Evolutionary conservation across 371 early-diverging fungal species (phyloP), one percentile per base, ranked within the genome.

Genomic region (Apophysomyces sp.): DNA sequence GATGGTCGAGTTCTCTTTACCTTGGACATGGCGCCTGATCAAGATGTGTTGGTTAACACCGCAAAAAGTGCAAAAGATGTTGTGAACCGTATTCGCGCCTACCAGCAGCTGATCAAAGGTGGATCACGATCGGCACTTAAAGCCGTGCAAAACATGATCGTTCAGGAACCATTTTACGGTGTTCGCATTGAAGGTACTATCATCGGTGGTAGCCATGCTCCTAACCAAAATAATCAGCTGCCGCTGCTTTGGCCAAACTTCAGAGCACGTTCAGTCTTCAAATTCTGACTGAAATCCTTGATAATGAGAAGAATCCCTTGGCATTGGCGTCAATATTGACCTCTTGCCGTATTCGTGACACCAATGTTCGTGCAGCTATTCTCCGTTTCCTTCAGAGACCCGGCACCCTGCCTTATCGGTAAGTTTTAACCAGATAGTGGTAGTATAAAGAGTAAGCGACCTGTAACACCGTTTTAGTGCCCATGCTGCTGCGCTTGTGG

Each of bases 21-120:
- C 1, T 55, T 84, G 12, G 82, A 85, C 12, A 71, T 84, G 68
- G 67, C 72, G 11, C 75, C 80, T 1, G 81, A 81, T 28, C 70
- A 80, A 55, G 72, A 72, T 13, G 63, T 86, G 13, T 62, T 87
- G 56, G 69, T 62, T 4, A 69, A 68, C 29, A 80, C 77, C 1
- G 82, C 80, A 9, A 76, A 66, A 36, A 52, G 41, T 9, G 67
- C 67, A 3, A 57, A 67, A 11, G 73, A 74, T 34, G 58, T 74
- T 26, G 26, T 69, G 0, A 65, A 51, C 58, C 66, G 80, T 30
- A 74, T 85, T 21, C 65, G 77, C 63, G 80, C 85, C 9, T 86
- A 82, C 53, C 26, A 54, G 13, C 73, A 78, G 60, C 66, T 86
- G 53, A 65, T 82, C 57, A 74, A 72, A 57, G 63, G 30, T 13